Percentiles rank a stretch among this genome's conserved stretches.
Conservation (phyloP, 768 basidiomycete genomes). For the Pleurotus tuoliensis region DNA sequence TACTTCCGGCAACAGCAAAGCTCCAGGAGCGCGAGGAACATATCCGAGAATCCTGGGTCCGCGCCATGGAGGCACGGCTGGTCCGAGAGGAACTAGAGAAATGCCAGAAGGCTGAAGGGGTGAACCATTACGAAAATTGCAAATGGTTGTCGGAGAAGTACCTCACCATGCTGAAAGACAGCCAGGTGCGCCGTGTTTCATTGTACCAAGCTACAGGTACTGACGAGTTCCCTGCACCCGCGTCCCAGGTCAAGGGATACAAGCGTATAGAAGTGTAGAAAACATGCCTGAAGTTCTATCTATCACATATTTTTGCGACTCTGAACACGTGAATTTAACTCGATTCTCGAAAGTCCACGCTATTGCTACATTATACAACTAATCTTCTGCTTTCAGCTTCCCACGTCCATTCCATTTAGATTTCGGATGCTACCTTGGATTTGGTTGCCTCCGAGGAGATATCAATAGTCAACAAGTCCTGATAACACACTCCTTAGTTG, state of each 20-base stretch:
- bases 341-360: neutral
- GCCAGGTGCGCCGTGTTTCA: constrained; percentile 55
- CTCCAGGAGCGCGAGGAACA: constrained; percentile 66
- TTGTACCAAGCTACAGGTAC: neutral
- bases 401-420: neutral
- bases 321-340: neutral
- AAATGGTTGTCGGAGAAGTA: constrained; percentile 84
- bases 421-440: neutral
- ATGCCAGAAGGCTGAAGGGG: constrained; percentile 87
- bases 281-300: neutral
- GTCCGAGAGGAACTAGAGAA: constrained; percentile 86
- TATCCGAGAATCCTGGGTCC: constrained; percentile 91
- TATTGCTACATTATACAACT: neutral
- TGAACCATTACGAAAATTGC: constrained; percentile 89
- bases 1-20: constrained; percentile 39
- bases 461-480: constrained; percentile 40
- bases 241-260: constrained; percentile 76
- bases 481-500: neutral
- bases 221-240: neutral
- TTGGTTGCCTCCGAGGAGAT: constrained; percentile 19
- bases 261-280: constrained; percentile 60
- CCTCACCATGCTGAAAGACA: constrained; percentile 69
- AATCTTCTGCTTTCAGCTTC: neutral
- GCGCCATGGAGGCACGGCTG: constrained; percentile 88
- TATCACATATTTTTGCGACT: neutral